Evolutionary conservation across 257 asterid genomes (phyloP), one percentile per base, ranked within the genome.

Genomic region (Ajuga chamaepitys): DNA sequence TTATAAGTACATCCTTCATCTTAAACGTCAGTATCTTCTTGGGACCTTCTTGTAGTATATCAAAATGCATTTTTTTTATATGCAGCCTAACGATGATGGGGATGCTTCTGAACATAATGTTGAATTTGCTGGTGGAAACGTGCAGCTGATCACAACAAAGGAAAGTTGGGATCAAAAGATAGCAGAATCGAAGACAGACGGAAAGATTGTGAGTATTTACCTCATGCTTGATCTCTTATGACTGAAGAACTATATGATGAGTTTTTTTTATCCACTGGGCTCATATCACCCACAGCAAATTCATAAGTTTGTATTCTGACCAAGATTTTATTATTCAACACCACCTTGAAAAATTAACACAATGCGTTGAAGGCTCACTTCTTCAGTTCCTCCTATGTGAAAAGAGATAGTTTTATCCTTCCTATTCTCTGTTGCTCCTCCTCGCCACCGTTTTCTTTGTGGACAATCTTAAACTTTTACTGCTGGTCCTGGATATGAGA

Each of bases 81-180:
- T 52, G 63, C 79, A 84, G 96, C 24, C 34, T 20, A 70, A 18
- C 18, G 64, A 44, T 62, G 89, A 72, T 47, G 82, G 63, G 11
- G 89, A 80, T 61, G 84, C 84, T 37, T 78, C 88, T 55, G 84
- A 78, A 25, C 84, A 76, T 61, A 51, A 75, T 37, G 81, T 81
- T 60, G 88, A 88, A 68, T 59, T 92, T 47, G 67, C 86, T 11
- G 95, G 96, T 75, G 98, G 98, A 69, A 92, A 92, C 74, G 96
- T 92, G 78, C 87, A 82, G 42, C 89, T 92, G 63, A 50, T 92
- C 74, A 81, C 86, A 22, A 82, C 94, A 20, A 82, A 83, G 78
- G 95, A 87, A 67, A 74, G 81, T 72, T 92, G 97, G 98, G 95
- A 87, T 16, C 93, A 85, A 76, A 89, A 84, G 74, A 24, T 92